phyloP scores from a whole-genome alignment of 2,329 filamentous ascomycete genomes.

The Xylaria sp. region DNA sequence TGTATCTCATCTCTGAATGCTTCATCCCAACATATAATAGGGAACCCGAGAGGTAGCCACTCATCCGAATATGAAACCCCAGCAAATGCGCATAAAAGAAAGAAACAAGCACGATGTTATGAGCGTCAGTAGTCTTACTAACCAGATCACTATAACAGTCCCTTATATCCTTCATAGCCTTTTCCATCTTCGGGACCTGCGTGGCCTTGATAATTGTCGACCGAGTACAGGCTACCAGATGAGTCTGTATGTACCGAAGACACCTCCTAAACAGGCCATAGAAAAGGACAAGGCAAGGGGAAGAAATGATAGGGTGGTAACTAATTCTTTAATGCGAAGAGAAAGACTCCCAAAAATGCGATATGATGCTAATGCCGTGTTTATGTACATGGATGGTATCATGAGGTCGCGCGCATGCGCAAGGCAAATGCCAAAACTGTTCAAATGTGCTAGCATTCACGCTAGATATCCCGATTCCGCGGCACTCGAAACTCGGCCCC shows the following conservation, averaged over 20 bases:
- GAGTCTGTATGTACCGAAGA: neutral
- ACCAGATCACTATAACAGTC: constrained; percentile 6
- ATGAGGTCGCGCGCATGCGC: constrained; percentile 20
- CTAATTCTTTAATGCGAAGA: neutral
- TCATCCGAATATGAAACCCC: neutral
- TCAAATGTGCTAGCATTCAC: neutral
- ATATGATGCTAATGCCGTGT: constrained; percentile 29
- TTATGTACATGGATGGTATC: constrained; percentile 39
- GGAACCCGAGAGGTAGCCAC: neutral
- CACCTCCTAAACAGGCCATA: neutral
- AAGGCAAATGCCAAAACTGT: constrained; percentile 9
- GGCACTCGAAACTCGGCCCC: neutral
- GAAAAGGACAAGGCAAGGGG: neutral
- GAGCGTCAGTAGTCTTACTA: neutral
- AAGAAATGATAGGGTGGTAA: neutral
- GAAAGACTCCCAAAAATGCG: neutral
- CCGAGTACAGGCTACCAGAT: neutral
- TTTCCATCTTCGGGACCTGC: constrained; percentile 73
- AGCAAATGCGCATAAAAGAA: neutral
- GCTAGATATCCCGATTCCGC: neutral
- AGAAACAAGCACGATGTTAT: neutral
- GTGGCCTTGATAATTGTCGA: constrained; percentile 68
- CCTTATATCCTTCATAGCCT: constrained; percentile 69
- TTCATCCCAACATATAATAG: neutral
- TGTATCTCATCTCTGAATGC: neutral